Base-by-base conservation (phyloP, 768 basidiomycete species). In the Collybiopsis luxurians region DNA sequence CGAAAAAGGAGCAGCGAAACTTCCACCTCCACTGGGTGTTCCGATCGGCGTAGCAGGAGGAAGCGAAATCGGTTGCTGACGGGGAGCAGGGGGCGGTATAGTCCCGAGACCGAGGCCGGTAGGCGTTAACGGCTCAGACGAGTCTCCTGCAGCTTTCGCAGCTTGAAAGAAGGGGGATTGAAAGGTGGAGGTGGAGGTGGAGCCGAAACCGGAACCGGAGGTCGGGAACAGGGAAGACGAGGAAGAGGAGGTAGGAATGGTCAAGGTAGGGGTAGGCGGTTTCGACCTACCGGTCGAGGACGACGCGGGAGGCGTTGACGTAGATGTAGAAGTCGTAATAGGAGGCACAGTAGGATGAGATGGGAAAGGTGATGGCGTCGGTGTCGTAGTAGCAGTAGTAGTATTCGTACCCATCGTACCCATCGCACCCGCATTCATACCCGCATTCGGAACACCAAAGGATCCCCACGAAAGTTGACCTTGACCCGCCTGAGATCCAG, bases 1-100 rank as follows among this genome's bases (percentile, higher is more conserved):
- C 6, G 17, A 44, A 31, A 15, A 17, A 13, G 44, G 24, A 36
- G 27, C 26, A 23, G 45, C 9, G 4, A 31, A 28, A 45, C 11
- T 15, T 10, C 44, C 9, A 45, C 11, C 7, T 10, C 44, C 9
- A 13, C 21, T 21, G 43, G 39, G 31, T 9, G 30, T 40, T 9
- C 31, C 34, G 12, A 73, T 73, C 3, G 81, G 79, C 1, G 80
- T 81, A 0, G 75, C 67, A 3, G 79, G 80, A 4, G 79, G 80
- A 2, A 81, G 68, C 6, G 81, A 77, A 34, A 83, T 77, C 5
- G 75, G 78, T 54, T 73, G 71, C 6, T 67, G 67, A 60, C 67
- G 75, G 6, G 68, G 61, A 11, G 77, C 64, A 7, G 71, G 72
- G 10, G 81, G 79, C 4, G 79, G 76, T 15, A 63, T 58, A 34